These are phyloP conservation scores for Erodium maritimum DNA, from an alignment of 345 rosid species.

Conservation along the genomic window DNA sequence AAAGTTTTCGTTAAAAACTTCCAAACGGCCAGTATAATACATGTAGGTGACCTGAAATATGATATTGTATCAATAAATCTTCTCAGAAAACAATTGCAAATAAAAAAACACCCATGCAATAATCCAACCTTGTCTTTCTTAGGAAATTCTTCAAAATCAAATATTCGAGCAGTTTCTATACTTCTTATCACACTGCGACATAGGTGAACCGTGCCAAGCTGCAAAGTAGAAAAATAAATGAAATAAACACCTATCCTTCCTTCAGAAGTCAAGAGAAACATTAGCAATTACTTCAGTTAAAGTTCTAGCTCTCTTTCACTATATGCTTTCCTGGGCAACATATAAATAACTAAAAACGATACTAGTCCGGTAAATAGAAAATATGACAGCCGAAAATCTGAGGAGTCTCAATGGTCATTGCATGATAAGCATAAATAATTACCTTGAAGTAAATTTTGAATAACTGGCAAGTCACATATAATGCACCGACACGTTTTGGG, in stretches of 20 bases:
- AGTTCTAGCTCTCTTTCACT: too few species aligned
- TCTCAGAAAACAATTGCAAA: neutral
- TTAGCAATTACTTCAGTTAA: neutral
- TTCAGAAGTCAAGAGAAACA: neutral
- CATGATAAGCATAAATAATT: slow-evolving; percentile 1
- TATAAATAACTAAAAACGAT: too few species aligned
- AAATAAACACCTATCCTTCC: neutral
- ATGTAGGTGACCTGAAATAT: slow-evolving; percentile 78
- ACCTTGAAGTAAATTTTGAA: slow-evolving; percentile 95
- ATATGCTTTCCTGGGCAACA: too few species aligned
- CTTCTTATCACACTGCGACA: slow-evolving; percentile 98
- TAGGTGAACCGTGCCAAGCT: slow-evolving; percentile 98
- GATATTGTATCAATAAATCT: slow-evolving; percentile 8
- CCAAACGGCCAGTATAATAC: slow-evolving; percentile 98
- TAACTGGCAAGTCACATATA: slow-evolving; percentile 90
- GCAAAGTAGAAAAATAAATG: slow-evolving; percentile 16
- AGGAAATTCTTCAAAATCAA: slow-evolving; percentile 95
- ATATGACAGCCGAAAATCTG: too few species aligned
- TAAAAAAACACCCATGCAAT: neutral
- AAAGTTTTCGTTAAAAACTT: slow-evolving; percentile 95
- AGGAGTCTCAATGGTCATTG: neutral
- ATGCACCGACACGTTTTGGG: slow-evolving; percentile 85
- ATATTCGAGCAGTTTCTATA: slow-evolving; percentile 90
- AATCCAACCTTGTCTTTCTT: slow-evolving; percentile 65
- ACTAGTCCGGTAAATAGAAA: too few species aligned